Percentiles rank a stretch among this genome's conserved stretches.
Conservation (phyloP, 345 rosid species). For the Excoecaria agallocha region DNA sequence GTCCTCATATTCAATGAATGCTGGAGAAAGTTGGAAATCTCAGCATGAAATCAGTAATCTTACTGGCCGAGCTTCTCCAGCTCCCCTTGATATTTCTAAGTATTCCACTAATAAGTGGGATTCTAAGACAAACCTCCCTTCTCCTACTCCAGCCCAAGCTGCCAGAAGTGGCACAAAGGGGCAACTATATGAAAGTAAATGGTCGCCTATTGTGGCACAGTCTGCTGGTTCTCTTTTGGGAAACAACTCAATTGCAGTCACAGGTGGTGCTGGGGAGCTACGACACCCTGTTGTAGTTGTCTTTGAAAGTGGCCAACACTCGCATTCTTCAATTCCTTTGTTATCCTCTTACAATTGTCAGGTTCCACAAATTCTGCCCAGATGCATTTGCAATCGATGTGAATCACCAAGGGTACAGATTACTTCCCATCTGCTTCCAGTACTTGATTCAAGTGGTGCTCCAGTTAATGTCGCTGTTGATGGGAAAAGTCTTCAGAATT, state of each 20-base stretch:
- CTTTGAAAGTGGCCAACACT: conserved; percentile 26
- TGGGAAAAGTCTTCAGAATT: conserved; percentile 45
- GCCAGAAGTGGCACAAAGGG: conserved; percentile 36
- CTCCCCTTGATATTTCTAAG: conserved; percentile 55
- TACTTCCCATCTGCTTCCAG: conserved; percentile 30
- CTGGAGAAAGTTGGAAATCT: conserved; percentile 32
- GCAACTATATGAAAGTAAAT: conserved; percentile 49
- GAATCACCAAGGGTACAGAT: conserved; percentile 41
- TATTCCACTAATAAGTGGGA: conserved; percentile 53
- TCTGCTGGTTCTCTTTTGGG: conserved; percentile 33
- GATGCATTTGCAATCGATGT: conserved; percentile 31
- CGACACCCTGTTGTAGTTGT: conserved; percentile 25
- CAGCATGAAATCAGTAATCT: conserved; percentile 35
- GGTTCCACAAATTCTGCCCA: conserved; percentile 37
- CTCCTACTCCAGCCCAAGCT: conserved; percentile 83
- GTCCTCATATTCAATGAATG: conserved; percentile 33
- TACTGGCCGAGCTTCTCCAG: conserved; percentile 31
- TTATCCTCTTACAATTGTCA: conserved; percentile 23
- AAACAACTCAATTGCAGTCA: conserved; percentile 23
- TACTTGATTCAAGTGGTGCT: conserved; percentile 19
- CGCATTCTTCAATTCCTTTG: conserved; percentile 22
- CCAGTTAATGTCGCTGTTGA: conserved; percentile 34
- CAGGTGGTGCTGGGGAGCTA: conserved; percentile 27
- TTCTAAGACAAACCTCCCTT: conserved; percentile 72
- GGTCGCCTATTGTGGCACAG: conserved; percentile 62